These are phyloP conservation scores for Pseudohalonectria lignicola DNA, from an alignment of 2,329 filamentous ascomycete species.

Conservation along the genomic window DNA sequence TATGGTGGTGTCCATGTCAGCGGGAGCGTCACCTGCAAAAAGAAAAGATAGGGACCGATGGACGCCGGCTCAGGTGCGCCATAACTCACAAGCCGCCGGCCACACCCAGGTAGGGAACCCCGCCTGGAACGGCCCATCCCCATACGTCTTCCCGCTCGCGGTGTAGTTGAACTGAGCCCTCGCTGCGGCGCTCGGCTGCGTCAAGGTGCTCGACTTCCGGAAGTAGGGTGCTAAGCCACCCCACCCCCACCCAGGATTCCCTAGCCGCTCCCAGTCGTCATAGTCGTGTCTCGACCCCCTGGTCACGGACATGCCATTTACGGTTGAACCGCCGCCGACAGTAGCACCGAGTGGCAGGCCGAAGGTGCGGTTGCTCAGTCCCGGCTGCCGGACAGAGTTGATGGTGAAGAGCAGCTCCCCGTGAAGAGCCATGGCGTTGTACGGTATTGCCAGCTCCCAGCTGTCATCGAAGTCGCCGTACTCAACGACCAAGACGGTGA, in stretches of 20 bases:
- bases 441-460: slow-evolving; percentile 7
- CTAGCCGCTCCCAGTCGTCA: slow-evolving; percentile 32
- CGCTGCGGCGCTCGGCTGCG: not conserved
- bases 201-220: slow-evolving; percentile 14
- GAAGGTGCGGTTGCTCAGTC: slow-evolving; percentile 18
- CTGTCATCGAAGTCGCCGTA: slow-evolving; percentile 8
- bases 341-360: slow-evolving; percentile 25
- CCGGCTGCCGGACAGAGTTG: slow-evolving; percentile 16
- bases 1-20: not conserved
- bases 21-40: not conserved
- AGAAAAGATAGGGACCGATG: too few species aligned
- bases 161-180: slow-evolving; percentile 3
- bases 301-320: slow-evolving; percentile 39
- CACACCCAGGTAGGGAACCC: slow-evolving; percentile 6
- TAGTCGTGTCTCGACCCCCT: not conserved
- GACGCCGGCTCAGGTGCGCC: too few species aligned
- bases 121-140: slow-evolving; percentile 7
- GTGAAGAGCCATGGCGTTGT: slow-evolving; percentile 3
- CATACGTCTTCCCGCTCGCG: slow-evolving; percentile 2
- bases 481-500: slow-evolving; percentile 14
- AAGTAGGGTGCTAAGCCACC: slow-evolving; percentile 14
- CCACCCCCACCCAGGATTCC: slow-evolving; percentile 46
- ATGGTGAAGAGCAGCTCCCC: slow-evolving; percentile 4
- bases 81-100: slow-evolving; percentile 6
- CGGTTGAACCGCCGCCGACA: slow-evolving; percentile 48